Evolutionary conservation across 257 asterid species (phyloP), one percentile per base, ranked within the genome.

Genomic region (Anisodus acutangulus): DNA sequence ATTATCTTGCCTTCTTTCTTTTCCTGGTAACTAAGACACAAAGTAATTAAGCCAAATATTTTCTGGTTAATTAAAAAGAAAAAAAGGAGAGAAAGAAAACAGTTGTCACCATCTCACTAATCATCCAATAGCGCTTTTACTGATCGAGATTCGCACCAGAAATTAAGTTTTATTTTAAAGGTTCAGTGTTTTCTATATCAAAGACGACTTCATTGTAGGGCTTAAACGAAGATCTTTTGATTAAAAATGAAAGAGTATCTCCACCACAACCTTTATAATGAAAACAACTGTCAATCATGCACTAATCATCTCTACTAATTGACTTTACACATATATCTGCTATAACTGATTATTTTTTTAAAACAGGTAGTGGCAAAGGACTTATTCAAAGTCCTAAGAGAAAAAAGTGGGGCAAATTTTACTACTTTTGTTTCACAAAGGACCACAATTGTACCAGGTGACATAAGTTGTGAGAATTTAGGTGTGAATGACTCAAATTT

Each of bases 361-460:
- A 10, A 47, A 15, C 49, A 82, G 84, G 79, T 82, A 2, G 51
- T 92, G 51, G 84, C 86, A 54, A 96, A 93, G 90, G 97, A 91
- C 41, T 86, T 96, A 86, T 96, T 94, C 87, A 91, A 87, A 86
- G 94, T 93, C 68, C 81, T 96, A 15, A 96, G 91, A 84, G 97
- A 90, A 72, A 89, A 88, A 51, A 83, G 59, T 45, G 97, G 95
- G n/a, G 78, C 72, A 71, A 83, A 92, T 41, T 83, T 91, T 3
- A 83, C 83, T 63, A 60, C 88, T 1, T 11, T 92, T 3, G 45
- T 95, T 57, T 89, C 95, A 1, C 82, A 91, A 62, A 93, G 87
- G 84, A 83, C 92, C 0, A 88, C 64, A 39, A 90, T 93, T 11
- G 93, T 96, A 2, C 83, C 97, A 11, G 99, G 99, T 74, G 99